These are phyloP conservation scores for Anthracocystis panici-leucophaei DNA, from an alignment of 1,284 basidiomycete species.

Conservation along the genomic window DNA sequence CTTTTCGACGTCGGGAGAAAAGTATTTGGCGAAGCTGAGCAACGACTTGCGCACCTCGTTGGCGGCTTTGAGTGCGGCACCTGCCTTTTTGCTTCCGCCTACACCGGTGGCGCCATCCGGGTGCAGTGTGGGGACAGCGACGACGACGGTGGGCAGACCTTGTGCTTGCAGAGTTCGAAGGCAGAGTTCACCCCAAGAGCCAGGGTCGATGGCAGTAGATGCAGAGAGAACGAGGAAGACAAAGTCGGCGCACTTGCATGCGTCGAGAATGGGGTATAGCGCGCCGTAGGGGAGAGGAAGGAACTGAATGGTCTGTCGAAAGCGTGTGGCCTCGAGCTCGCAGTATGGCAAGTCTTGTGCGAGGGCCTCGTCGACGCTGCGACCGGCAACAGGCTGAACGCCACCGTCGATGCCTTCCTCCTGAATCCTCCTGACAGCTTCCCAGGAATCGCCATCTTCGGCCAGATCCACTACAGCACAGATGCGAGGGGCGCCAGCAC, in stretches of 20 bases:
- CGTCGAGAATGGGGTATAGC: conserved; percentile 84
- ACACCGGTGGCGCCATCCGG: conserved; percentile 46
- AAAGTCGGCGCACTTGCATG: conserved; percentile 90
- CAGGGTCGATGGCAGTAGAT: conserved; percentile 79
- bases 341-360: conserved; percentile 35
- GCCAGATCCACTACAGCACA: conserved; percentile 83
- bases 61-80: conserved; percentile 51
- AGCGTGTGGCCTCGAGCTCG: conserved; percentile 76
- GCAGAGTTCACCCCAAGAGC: conserved; percentile 85
- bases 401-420: conserved; percentile 76
- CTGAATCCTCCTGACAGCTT: conserved; percentile 76
- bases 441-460: conserved; percentile 75
- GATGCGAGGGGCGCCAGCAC: conserved; percentile 81
- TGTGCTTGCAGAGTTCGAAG: conserved; percentile 79
- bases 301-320: conserved; percentile 89
- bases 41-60: conserved; percentile 66
- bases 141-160: conserved; percentile 80
- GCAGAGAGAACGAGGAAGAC: conserved; percentile 86
- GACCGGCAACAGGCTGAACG: conserved; percentile 52
- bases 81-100: conserved; percentile 52
- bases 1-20: conserved; percentile 84
- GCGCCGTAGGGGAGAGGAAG: conserved; percentile 73
- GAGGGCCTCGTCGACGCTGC: conserved; percentile 55
- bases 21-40: conserved; percentile 82
- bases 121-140: conserved; percentile 72